Conservation (phyloP, 2,329 filamentous ascomycete genomes). For the Beauveria australis region DNA sequence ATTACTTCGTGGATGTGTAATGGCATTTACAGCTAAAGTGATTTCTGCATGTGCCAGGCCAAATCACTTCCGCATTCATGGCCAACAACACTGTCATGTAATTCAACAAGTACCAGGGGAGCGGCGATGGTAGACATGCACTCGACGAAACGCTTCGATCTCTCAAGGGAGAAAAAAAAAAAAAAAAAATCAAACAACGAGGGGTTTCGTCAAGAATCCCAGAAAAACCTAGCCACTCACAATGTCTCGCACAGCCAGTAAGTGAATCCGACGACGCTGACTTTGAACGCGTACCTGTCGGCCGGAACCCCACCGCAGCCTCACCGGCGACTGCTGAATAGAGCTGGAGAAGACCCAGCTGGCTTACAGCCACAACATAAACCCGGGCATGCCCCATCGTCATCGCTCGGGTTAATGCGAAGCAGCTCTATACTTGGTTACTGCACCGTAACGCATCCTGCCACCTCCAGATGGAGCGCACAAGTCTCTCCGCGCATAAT, state of each 20-base stretch:
- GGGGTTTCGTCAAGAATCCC: no score
- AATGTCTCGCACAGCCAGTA: background rate
- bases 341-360: background rate
- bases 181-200: no score
- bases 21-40: no score
- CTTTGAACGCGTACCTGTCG: background rate
- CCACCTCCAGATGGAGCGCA: background rate
- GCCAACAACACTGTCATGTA: no score
- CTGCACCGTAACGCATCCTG: background rate
- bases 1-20: no score
- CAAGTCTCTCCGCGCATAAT: background rate
- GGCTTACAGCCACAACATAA: background rate
- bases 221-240: background rate
- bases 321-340: background rate
- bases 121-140: no score
- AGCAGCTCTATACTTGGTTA: background rate
- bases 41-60: no score
- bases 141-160: no score
- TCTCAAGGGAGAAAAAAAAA: no score
- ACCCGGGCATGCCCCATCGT: background rate
- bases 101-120: no score
- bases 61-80: no score
- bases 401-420: background rate
- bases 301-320: background rate
- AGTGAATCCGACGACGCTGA: background rate